Evolutionary conservation across 345 rosid species (phyloP), one percentile per base, ranked within the genome.

Genomic region (Boechera divaricarpa): DNA sequence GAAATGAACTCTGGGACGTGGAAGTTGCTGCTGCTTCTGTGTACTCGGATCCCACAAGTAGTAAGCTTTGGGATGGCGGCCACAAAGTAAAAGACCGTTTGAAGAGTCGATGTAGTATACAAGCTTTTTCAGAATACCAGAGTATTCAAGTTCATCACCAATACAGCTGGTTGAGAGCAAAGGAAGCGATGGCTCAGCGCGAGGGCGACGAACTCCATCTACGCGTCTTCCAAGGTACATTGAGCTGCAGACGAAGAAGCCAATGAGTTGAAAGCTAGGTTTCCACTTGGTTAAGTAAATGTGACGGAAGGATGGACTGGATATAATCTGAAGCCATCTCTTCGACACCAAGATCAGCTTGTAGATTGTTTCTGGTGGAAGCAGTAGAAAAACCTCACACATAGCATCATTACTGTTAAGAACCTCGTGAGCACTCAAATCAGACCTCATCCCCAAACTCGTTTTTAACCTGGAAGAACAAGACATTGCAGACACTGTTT

Each of bases 91-190:
- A 76, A 84, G 49, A 21, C 93, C 91, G 15, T 84, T 79, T 16
- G 85, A 81, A 36, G 91, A 85, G 79, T 89, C 93, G 5, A 89
- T 85, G 69, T 87, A 87, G 82, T 87, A 89, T 13, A 91, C 93
- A 56, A 87, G 81, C 63, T 68, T 77, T 10, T 84, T 85, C 16
- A 87, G 81, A 41, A 70, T 36, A 77, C 84, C 84, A 18, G 89
- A 87, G 36, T 66, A 69, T 54, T 82, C 83, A 7, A 89, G 36
- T 39, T 89, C 91, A 66, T 89, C 89, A 9, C 93, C 89, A 63
- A 84, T 82, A 71, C 74, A 70, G 66, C 83, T 82, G 2, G 91
- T 84, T 29, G 93, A 83, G 62, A 89, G 77, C 53, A 89, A 59
- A 4, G 82, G 83, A 73, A 89, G 79, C 1, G 91, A 88, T 13